Evolutionary conservation across 768 basidiomycete genomes (phyloP).

Genomic region (Phaffia australis): DNA sequence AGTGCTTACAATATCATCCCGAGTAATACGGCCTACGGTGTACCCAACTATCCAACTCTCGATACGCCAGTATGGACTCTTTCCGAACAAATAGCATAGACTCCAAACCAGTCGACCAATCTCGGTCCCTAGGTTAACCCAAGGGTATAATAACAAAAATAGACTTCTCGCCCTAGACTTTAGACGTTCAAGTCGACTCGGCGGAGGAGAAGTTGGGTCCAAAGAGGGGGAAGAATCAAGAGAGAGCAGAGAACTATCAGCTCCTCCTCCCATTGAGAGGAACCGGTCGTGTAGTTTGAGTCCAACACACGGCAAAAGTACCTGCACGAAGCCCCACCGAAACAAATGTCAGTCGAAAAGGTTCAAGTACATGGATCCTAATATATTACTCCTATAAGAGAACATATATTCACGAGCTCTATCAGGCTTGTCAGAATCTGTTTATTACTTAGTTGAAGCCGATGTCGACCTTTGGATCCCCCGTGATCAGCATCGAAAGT

Average conservation of each 20-base stretch:
- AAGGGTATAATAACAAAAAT: conserved; percentile 73
- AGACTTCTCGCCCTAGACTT: conserved; percentile 32
- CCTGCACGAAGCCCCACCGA: neutral
- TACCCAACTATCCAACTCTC: conserved; percentile 82
- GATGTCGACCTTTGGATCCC: neutral
- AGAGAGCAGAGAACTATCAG: neutral
- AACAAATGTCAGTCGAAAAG: no score
- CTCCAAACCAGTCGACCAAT: conserved; percentile 74
- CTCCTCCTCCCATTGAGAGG: neutral
- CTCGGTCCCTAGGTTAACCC: conserved; percentile 65
- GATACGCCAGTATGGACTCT: conserved; percentile 73
- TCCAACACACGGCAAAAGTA: conserved; percentile 15
- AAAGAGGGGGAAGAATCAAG: neutral
- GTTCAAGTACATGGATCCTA: no score
- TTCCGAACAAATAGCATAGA: conserved; percentile 78
- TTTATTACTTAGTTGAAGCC: conserved; percentile 4
- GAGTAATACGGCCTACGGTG: conserved; percentile 64
- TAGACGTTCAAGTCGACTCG: neutral
- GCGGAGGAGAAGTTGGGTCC: neutral
- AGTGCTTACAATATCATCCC: conserved; percentile 62
- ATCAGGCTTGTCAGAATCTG: conserved; percentile 24
- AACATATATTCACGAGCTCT: conserved; percentile 21
- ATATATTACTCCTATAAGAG: no score
- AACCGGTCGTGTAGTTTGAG: conserved; percentile 20
- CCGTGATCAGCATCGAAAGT: conserved; percentile 1